Evolutionary conservation across 1,139 yeast species (phyloP).

Genomic region (Debaryomyces fabryi): DNA sequence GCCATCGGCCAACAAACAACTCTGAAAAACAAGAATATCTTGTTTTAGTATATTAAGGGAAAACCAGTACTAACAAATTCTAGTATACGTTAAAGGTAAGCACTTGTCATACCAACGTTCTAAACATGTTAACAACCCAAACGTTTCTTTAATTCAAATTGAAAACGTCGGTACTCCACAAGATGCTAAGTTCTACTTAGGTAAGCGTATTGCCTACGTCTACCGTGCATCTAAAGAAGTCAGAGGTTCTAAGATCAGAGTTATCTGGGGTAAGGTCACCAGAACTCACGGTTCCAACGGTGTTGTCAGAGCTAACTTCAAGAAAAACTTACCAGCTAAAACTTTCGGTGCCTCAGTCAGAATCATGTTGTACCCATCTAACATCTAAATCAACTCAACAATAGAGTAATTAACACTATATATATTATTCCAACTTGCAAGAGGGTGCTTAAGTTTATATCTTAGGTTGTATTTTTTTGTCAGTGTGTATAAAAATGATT

Average conservation of each 20-base stretch:
- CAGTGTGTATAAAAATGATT: slow-evolving; percentile 16
- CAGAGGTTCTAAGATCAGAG: slow-evolving; percentile 99
- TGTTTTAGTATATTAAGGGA: not conserved
- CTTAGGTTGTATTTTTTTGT: slow-evolving; percentile 14
- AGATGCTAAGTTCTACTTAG: slow-evolving; percentile 98
- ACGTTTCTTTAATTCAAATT: slow-evolving; percentile 93
- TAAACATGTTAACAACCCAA: slow-evolving; percentile 97
- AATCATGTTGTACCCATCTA: slow-evolving; percentile 99
- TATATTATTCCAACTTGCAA: slow-evolving; percentile 16
- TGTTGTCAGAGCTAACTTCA: slow-evolving; percentile 98
- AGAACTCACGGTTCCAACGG: slow-evolving; percentile 99
- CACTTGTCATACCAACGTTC: slow-evolving; percentile 99
- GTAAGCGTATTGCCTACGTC: slow-evolving; percentile 99
- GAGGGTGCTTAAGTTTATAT: slow-evolving; percentile 9
- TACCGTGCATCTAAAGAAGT: slow-evolving; percentile 98
- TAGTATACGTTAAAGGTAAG: slow-evolving; percentile 99
- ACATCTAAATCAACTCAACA: slow-evolving; percentile 65
- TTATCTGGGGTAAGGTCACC: slow-evolving; percentile 98
- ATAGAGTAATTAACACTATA: slow-evolving; percentile 11
- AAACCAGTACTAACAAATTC: slow-evolving; percentile 45
- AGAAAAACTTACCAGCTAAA: slow-evolving; percentile 98
- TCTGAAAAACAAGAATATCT: not conserved
- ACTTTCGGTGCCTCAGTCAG: slow-evolving; percentile 99
- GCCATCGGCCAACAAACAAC: slow-evolving; percentile 1
- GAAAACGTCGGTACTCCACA: slow-evolving; percentile 91